Conservation (phyloP, 78 protist genomes). For the Salpingoeca rosetta region DNA sequence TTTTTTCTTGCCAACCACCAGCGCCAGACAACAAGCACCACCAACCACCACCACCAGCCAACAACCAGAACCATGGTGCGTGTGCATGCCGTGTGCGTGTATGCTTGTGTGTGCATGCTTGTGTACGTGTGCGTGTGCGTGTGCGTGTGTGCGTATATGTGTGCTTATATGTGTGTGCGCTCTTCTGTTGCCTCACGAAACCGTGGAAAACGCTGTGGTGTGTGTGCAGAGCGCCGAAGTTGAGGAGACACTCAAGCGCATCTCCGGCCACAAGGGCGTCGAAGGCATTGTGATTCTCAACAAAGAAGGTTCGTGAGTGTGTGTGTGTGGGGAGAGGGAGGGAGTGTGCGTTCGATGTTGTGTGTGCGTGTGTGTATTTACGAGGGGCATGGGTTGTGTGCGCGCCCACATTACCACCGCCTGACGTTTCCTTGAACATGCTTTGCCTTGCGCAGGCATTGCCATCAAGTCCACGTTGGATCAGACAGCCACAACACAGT, state of each 20-base stretch:
- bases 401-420: background rate
- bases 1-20: too few relatives aligned
- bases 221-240: too few relatives aligned
- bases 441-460: conserved; percentile 16
- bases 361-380: background rate
- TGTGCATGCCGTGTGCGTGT: too few relatives aligned
- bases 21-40: too few relatives aligned
- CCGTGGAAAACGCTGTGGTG: too few relatives aligned
- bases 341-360: background rate
- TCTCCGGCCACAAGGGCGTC: conserved; percentile 63
- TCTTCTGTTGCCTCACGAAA: too few relatives aligned
- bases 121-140: too few relatives aligned
- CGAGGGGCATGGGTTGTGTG: background rate
- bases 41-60: too few relatives aligned
- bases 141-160: too few relatives aligned
- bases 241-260: conserved; percentile 73
- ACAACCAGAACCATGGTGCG: too few relatives aligned
- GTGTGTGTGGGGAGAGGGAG: background rate
- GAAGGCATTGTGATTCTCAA: conserved; percentile 53
- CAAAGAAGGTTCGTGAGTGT: conserved; percentile 26
- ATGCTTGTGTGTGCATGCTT: too few relatives aligned
- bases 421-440: background rate
- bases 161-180: too few relatives aligned
- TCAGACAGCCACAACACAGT: conserved; percentile 29
- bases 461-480: conserved; percentile 56